phyloP scores from a whole-genome alignment of 2,329 filamentous ascomycete genomes.

The Aciculosporium take region DNA sequence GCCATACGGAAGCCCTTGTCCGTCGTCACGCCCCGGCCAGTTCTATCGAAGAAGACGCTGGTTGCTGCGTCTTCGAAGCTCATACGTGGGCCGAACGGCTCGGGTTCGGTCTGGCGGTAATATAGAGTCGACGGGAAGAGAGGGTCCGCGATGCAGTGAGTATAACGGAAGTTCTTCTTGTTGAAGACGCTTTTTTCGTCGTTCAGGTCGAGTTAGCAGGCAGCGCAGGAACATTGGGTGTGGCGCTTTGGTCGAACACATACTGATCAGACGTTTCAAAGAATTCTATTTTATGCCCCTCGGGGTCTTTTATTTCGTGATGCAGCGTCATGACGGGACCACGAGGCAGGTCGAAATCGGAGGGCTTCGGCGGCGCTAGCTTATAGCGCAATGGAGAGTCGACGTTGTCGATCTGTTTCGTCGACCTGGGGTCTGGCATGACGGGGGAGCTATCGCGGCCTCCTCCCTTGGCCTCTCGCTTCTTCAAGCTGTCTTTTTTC shows the following conservation, averaged over 20 bases:
- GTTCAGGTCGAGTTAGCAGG: conserved; percentile 1
- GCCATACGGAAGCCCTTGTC: conserved; percentile 88
- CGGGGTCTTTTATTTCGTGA: conserved; percentile 35
- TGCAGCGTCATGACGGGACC: conserved; percentile 43
- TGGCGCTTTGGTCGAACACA: no score
- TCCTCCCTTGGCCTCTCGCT: conserved; percentile 47
- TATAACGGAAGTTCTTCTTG: conserved; percentile 71
- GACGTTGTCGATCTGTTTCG: conserved; percentile 24
- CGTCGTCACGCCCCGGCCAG: conserved; percentile 67
- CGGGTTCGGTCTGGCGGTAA: conserved; percentile 78
- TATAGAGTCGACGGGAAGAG: conserved; percentile 74
- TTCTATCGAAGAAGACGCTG: conserved; percentile 68
- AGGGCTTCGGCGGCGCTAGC: conserved; percentile 45
- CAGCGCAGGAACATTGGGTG: no score
- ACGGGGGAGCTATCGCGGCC: conserved; percentile 36
- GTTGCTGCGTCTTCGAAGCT: conserved; percentile 86
- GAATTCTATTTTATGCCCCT: conserved; percentile 41
- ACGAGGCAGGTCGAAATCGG: conserved; percentile 46
- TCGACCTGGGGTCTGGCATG: conserved; percentile 40
- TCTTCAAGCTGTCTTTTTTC: conserved; percentile 56
- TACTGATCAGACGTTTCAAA: conserved; percentile 52
- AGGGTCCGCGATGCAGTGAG: conserved; percentile 80
- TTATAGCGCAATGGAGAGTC: conserved; percentile 46
- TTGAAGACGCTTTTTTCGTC: conserved; percentile 40
- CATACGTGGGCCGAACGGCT: conserved; percentile 70